Base-by-base conservation (phyloP, 139 green algal species). In the Chlamydomonas sp. region DNA sequence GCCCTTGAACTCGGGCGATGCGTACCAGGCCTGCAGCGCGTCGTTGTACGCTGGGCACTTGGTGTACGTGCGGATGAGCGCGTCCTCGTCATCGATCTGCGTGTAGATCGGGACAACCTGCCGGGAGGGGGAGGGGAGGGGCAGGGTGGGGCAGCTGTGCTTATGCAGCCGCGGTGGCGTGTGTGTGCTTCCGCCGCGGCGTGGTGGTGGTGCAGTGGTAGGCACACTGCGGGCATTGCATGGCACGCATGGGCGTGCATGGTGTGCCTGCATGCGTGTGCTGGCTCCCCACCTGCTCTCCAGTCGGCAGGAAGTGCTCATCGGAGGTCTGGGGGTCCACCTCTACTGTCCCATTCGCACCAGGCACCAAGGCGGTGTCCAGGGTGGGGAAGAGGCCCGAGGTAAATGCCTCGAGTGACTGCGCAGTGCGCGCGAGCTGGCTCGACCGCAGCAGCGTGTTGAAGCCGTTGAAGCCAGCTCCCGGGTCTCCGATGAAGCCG, bases 41-140 rank as follows among this genome's bases (percentile, higher is more conserved):
- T 36, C 13, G 35, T 76, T 31, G 58, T 84, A 84, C 5, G 35
- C 29, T 22, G 35, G 35, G 70, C 75, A 80, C 35, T 79, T 81
- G 47, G 71, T 85, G 74, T 87, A 87, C 47, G 67, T 69, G 2
- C 82, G 76, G 59, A 85, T 84, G 33, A 69, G 39, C 2, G 69
- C 58, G 61, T 84, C 70, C 2, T 83, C 48, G 0, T 26, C 26
- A 39, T 85, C 82, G 2, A 60, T 22, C 30, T 72, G 48, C 2
- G 67, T 78, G 72, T 81, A 87, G 1, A 87, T 67, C 2, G 82
- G 82, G 5, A 66, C 59, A 26, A 66, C 59, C 59, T 66, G 59
- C 8, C 70, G 22, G 20, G 35, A 35, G 31, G 59, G 33, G 26
- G 8, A 39, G 26, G 59, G n/a, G 22, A 5, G 43, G 6, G 33